Evolutionary conservation across 768 basidiomycete species (phyloP).

Genomic region (Russula dissimulans): DNA sequence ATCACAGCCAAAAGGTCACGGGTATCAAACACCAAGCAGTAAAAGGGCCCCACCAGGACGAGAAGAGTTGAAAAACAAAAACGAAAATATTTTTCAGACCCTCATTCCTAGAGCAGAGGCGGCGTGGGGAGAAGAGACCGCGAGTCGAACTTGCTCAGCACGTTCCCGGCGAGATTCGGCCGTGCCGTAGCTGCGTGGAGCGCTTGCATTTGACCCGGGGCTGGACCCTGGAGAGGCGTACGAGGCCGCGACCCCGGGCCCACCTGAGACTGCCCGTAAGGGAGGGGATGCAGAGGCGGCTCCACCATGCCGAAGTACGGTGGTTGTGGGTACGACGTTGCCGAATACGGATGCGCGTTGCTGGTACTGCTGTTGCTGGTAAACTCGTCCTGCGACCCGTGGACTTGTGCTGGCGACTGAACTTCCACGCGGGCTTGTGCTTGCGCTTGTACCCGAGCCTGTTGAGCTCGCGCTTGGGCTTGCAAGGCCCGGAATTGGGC

Average conservation of each 20-base stretch:
- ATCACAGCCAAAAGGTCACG: background rate
- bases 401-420: slow-evolving; percentile 17
- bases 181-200: slow-evolving; percentile 14
- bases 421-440: slow-evolving; percentile 17
- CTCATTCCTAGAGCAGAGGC: slow-evolving; percentile 18
- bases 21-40: slow-evolving; percentile 1
- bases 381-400: slow-evolving; percentile 5
- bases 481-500: slow-evolving; percentile 22
- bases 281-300: slow-evolving; percentile 12
- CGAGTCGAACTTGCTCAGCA: slow-evolving; percentile 15
- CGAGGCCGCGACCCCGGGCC: slow-evolving; percentile 3
- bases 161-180: slow-evolving; percentile 13
- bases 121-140: slow-evolving; percentile 19
- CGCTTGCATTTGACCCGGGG: slow-evolving; percentile 14
- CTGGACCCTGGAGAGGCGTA: slow-evolving; percentile 17
- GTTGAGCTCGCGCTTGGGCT: slow-evolving; percentile 20
- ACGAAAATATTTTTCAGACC: background rate
- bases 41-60: background rate
- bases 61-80: background rate
- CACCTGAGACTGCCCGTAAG: slow-evolving; percentile 12
- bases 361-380: slow-evolving; percentile 4
- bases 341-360: slow-evolving; percentile 16
- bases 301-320: slow-evolving; percentile 16
- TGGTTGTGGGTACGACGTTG: slow-evolving; percentile 9
- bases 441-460: slow-evolving; percentile 17